Percentiles rank a stretch among this genome's conserved stretches.
These are phyloP conservation scores for Hymenoscyphus occultus DNA, from an alignment of 2,329 filamentous ascomycete genomes.

Conservation along the genomic window DNA sequence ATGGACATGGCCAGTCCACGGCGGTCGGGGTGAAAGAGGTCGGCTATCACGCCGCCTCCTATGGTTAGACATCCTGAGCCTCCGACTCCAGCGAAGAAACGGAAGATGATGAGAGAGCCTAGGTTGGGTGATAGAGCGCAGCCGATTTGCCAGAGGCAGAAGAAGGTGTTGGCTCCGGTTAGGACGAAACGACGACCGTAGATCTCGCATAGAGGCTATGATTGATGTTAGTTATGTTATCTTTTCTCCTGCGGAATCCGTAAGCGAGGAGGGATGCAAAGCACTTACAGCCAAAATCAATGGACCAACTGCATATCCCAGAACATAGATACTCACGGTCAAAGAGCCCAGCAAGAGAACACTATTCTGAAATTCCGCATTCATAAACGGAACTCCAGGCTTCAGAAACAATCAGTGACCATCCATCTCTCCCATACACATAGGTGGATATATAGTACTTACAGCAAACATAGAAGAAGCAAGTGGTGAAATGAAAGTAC, in stretches of 20 bases:
- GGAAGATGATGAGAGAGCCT: conserved; percentile 44
- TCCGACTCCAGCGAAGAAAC: conserved; percentile 47
- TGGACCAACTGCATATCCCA: conserved; percentile 58
- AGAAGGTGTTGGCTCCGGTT: conserved; percentile 55
- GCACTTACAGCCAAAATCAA: conserved; percentile 46
- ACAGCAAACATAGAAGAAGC: conserved; percentile 45
- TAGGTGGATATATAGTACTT: neutral
- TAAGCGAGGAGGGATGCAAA: neutral
- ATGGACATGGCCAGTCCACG: conserved; percentile 35
- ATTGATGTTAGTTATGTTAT: neutral
- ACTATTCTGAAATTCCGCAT: conserved; percentile 26
- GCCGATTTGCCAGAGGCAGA: conserved; percentile 61
- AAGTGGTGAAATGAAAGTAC: conserved; percentile 36
- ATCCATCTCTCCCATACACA: neutral
- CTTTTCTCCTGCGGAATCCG: too few relatives aligned
- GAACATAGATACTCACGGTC: conserved; percentile 49
- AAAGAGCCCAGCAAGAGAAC: conserved; percentile 27
- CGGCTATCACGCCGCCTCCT: conserved; percentile 43
- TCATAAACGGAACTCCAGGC: conserved; percentile 38
- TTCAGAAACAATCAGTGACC: conserved; percentile 3
- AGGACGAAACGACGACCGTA: conserved; percentile 60
- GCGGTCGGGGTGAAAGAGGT: conserved; percentile 38
- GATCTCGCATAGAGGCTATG: conserved; percentile 56
- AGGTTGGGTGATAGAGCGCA: conserved; percentile 58
- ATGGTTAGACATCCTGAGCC: conserved; percentile 45